phyloP scores from a whole-genome alignment of 495 filamentous ascomycete genomes.

The Daldinia concentrica region DNA sequence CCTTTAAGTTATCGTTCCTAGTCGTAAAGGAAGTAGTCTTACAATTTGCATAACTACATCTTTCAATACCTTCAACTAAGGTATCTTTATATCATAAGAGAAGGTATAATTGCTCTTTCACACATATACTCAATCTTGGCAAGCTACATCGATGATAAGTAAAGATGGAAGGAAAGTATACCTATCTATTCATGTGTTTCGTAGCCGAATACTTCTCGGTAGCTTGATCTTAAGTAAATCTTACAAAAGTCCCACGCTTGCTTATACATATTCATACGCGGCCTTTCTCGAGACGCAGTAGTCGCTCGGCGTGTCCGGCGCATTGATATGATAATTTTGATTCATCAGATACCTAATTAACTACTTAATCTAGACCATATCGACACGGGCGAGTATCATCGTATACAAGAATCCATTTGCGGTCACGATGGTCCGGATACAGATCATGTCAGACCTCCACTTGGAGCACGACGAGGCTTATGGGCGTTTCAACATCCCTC shows the following conservation, averaged over 20 bases:
- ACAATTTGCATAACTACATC: no score
- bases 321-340: not conserved
- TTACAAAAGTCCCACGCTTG: not conserved
- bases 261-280: not conserved
- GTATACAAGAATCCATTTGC: no score
- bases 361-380: not conserved
- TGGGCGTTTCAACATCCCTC: not conserved
- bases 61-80: no score
- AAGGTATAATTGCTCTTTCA: no score
- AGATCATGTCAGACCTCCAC: slow-evolving; percentile 34
- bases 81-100: no score
- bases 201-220: not conserved
- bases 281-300: not conserved
- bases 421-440: slow-evolving; percentile 22
- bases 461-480: not conserved
- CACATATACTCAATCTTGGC: not conserved
- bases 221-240: not conserved
- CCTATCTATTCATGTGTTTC: not conserved
- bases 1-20: not conserved
- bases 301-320: not conserved
- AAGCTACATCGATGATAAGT: not conserved
- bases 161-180: not conserved
- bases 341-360: not conserved
- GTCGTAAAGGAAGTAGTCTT: no score
- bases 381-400: no score